Conservation (phyloP, 2,329 filamentous ascomycete genomes). For the Rhinocladiella mackenziei region DNA sequence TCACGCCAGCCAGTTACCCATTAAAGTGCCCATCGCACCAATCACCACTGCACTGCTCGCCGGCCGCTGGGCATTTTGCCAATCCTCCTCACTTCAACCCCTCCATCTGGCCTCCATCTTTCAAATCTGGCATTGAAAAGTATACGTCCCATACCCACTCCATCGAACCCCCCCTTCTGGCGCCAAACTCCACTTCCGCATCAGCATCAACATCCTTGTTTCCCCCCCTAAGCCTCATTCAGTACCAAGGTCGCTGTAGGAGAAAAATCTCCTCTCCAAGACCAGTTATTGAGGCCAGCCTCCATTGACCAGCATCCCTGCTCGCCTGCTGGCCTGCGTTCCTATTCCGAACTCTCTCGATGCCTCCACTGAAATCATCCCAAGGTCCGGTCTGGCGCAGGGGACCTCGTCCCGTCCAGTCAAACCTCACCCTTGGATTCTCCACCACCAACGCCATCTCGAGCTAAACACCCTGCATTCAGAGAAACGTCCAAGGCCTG, state of each 20-base stretch:
- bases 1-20: not conserved
- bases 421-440: conserved; percentile 7
- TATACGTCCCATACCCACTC: too few relatives aligned
- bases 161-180: too few relatives aligned
- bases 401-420: conserved; percentile 3
- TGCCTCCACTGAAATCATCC: conserved; percentile 20
- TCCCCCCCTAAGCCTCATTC: conserved; percentile 20
- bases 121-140: conserved; percentile 20
- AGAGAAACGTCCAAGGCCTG: conserved; percentile 5
- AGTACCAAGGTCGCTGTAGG: conserved; percentile 8
- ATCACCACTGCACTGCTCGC: too few relatives aligned
- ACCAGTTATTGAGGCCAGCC: too few relatives aligned
- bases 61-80: too few relatives aligned
- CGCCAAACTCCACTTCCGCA: conserved; percentile 11
- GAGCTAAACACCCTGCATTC: conserved; percentile 19
- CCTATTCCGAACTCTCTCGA: not conserved
- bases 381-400: conserved; percentile 17
- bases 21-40: too few relatives aligned
- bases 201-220: conserved; percentile 16
- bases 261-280: too few relatives aligned
- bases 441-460: conserved; percentile 16
- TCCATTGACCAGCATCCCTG: conserved; percentile 1
- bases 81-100: not conserved
- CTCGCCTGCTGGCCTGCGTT: conserved; percentile 1
- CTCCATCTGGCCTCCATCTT: conserved; percentile 16